phyloP scores from a whole-genome alignment of 352 stramenopile genomes.

The Phytophthora chlamydospora region DNA sequence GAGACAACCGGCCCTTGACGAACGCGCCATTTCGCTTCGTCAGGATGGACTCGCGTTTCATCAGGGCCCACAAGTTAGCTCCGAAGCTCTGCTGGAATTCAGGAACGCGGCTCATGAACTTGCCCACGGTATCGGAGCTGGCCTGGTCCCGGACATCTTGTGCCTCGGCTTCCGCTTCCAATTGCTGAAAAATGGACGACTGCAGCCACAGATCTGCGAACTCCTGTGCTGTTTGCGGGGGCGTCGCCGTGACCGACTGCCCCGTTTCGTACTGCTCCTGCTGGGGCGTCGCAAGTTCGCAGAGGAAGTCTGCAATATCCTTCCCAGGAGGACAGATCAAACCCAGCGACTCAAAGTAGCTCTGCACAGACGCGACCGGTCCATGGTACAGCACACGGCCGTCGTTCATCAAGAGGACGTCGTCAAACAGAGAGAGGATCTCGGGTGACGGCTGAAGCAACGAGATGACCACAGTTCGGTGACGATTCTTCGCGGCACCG shows the following conservation, averaged over 20 bases:
- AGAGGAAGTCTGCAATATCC: conserved; percentile 23
- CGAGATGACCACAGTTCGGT: conserved; percentile 19
- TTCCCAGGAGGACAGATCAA: conserved; percentile 12
- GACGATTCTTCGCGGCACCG: conserved; percentile 12
- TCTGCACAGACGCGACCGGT: conserved; percentile 8
- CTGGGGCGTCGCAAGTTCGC: conserved; percentile 18
- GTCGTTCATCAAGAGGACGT: conserved; percentile 7
- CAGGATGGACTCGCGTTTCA: conserved; percentile 46
- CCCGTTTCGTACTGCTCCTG: conserved; percentile 10
- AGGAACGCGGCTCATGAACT: conserved; percentile 14
- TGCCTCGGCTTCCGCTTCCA: background rate
- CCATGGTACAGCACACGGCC: conserved; percentile 11
- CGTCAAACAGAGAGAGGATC: conserved; percentile 19
- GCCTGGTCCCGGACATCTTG: background rate
- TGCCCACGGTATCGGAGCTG: conserved; percentile 21
- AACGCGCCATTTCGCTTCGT: conserved; percentile 27
- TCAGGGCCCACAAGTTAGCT: conserved; percentile 32
- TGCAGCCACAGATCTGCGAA: conserved; percentile 3
- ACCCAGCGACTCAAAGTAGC: conserved; percentile 17
- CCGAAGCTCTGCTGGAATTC: conserved; percentile 23
- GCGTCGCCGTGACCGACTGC: conserved; percentile 6
- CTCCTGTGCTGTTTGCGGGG: background rate
- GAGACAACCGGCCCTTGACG: conserved; percentile 11
- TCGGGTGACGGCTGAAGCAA: conserved; percentile 21
- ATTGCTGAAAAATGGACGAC: background rate